Evolutionary conservation across 2,329 filamentous ascomycete species (phyloP), one percentile per base, ranked within the genome.

Genomic region (Dactylellina parvicollis): DNA sequence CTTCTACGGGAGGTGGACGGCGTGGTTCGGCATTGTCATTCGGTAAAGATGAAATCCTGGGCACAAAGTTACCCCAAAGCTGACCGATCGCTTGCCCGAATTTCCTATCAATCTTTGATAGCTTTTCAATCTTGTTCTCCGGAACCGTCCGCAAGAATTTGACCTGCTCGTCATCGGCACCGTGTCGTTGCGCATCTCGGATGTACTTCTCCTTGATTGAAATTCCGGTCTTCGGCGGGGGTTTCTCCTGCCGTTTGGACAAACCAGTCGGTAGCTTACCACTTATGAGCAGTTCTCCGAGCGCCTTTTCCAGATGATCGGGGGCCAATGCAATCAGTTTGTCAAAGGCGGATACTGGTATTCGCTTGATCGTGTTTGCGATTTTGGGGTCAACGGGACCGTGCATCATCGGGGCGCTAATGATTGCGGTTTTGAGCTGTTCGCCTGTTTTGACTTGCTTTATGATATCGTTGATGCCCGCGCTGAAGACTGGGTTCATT

Each of bases 201-300:
- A 52, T 52, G n/a, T 52, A 52, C 10, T 14, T 32, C 20, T 52
- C 47, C 16, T 52, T 52, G n/a, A 12, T 32, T 3, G 47, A 18
- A 2, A 52, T 49, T 3, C 22, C 20, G 3, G 4, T 34, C 7
- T 16, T 20, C 14, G 3, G 4, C 8, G 16, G 14, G 14, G 14
- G 7, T 34, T 20, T 7, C 9, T 49, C 44, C 12, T 12, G 7
- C 20, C 44, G 44, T n/a, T 22, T 16, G 5, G 20, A 28, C 24
- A 49, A 14, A 10, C 20, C 24, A 7, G 18, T 38, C 3, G 34
- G 34, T 14, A 38, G 34, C 4, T 14, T 38, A 14, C 34, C 34
- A 14, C 34, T n/a, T 38, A n/a, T 38, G 34, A 38, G 12, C 12
- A 38, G 34, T 14, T n/a, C 34, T 14, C 34, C 34, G 4, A 38